Base-by-base conservation (phyloP, 78 protist species). In the Dictyostelium purpureum region DNA sequence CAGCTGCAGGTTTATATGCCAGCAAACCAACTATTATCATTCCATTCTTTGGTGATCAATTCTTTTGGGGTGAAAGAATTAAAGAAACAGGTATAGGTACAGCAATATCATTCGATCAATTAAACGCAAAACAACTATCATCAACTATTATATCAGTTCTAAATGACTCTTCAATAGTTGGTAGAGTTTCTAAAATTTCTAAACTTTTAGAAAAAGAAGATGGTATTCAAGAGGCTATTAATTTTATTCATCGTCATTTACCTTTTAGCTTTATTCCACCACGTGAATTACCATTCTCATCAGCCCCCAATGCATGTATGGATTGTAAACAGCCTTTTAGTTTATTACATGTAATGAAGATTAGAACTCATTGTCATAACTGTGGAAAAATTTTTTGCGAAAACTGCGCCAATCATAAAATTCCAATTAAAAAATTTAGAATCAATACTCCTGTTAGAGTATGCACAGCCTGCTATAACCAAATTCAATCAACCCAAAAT, bases 41-140 rank as follows among this genome's bases (percentile, higher is more conserved):
- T 45, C 96, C 97, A 7, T 92, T 95, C 56, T 93, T 95, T 70
- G 96, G 96, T 12, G 97, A 95, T 31, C 96, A 94, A 71, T 79
- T 73, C 90, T 94, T 94, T 52, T 94, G 96, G 96, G 96, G 89
- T 42, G 88, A 82, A 37, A 16, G 87, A 43, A 63, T 91, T 21
- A 54, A 79, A 67, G 56, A 63, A 4, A 24, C 43, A 5, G 94
- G 94, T 7, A 73, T 77, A n/a, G 94, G 94, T 14, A 67, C 66
- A 16, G 24, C 80, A 18, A 38, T 83, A 4, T 43, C 90, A 28
- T 37, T 38, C 42, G 47, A 52, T 26, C 26, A 42, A 33, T 52
- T 83, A n/a, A 33, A 79, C 3, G 67, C 80, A 0, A 83, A 83
- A 57, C 24, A 49, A 40, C 21, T 83, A 5, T 14, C 90, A 19